These are phyloP conservation scores for Malassezia sympodialis DNA, from an alignment of 1,284 basidiomycete species.

Conservation along the genomic window DNA sequence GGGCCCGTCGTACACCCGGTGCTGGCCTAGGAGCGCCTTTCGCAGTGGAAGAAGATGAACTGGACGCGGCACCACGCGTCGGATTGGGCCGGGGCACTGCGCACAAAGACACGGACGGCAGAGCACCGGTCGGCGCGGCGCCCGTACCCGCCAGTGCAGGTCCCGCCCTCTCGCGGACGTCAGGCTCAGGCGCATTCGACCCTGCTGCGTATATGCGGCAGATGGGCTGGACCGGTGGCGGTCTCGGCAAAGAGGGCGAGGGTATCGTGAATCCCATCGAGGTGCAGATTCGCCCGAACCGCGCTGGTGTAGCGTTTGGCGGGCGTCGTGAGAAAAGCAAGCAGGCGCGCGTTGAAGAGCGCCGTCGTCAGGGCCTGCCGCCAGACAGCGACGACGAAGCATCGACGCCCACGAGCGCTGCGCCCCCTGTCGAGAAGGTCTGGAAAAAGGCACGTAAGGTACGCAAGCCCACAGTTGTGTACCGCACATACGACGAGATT, in stretches of 20 bases:
- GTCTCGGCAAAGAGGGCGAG: constrained; percentile 38
- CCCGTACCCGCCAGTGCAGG: background rate
- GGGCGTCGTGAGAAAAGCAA: constrained; percentile 43
- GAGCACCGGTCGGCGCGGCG: background rate
- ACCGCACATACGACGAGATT: constrained; percentile 46
- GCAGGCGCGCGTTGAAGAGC: constrained; percentile 31
- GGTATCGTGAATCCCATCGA: constrained; percentile 46
- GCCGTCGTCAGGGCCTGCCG: constrained; percentile 23
- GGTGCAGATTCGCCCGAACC: constrained; percentile 40
- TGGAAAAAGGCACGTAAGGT: constrained; percentile 27
- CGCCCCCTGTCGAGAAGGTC: constrained; percentile 7
- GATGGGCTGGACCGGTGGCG: constrained; percentile 48
- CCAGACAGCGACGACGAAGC: constrained; percentile 28
- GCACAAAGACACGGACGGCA: background rate
- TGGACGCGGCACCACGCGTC: background rate
- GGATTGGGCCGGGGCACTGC: background rate
- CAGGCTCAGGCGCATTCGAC: constrained; percentile 29
- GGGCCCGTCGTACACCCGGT: constrained; percentile 1
- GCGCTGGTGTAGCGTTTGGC: constrained; percentile 44
- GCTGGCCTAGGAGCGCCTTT: background rate
- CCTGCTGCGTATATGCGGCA: constrained; percentile 36
- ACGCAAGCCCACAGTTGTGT: constrained; percentile 31
- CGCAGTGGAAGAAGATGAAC: background rate
- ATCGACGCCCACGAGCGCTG: background rate
- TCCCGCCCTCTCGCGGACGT: constrained; percentile 13